Conservation (phyloP, 345 rosid species). For the Mercurialis annua region DNA sequence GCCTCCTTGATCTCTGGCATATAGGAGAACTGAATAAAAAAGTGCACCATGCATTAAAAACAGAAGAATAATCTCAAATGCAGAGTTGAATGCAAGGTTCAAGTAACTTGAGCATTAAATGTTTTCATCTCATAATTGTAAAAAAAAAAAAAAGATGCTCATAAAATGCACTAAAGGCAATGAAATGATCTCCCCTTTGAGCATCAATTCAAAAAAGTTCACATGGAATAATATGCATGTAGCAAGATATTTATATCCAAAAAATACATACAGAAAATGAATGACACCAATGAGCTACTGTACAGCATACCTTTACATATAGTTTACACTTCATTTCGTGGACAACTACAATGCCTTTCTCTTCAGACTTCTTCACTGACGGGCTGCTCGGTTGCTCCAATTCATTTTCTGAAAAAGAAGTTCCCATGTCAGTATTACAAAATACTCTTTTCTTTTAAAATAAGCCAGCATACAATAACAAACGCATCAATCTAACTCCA, state of each 20-base stretch:
- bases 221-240: background rate
- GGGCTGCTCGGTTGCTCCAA: slow-evolving; percentile 84
- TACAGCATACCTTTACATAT: slow-evolving; percentile 76
- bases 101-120: background rate
- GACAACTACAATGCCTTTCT: slow-evolving; percentile 68
- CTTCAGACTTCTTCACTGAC: slow-evolving; percentile 84
- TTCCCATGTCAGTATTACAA: background rate
- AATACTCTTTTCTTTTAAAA: background rate
- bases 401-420: slow-evolving; percentile 54
- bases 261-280: background rate
- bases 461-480: background rate
- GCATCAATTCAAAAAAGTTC: background rate
- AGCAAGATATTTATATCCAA: background rate
- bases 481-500: background rate
- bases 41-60: background rate
- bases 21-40: slow-evolving; percentile 5
- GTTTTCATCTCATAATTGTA: background rate
- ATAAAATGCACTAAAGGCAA: background rate
- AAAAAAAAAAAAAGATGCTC: no score
- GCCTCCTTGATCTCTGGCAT: no score
- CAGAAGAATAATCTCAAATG: slow-evolving; percentile 1
- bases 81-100: background rate
- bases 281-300: background rate
- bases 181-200: background rate
- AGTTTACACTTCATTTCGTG: slow-evolving; percentile 98